Base-by-base conservation (phyloP, 2,329 filamentous ascomycete species). In the Apiospora malaysiana region DNA sequence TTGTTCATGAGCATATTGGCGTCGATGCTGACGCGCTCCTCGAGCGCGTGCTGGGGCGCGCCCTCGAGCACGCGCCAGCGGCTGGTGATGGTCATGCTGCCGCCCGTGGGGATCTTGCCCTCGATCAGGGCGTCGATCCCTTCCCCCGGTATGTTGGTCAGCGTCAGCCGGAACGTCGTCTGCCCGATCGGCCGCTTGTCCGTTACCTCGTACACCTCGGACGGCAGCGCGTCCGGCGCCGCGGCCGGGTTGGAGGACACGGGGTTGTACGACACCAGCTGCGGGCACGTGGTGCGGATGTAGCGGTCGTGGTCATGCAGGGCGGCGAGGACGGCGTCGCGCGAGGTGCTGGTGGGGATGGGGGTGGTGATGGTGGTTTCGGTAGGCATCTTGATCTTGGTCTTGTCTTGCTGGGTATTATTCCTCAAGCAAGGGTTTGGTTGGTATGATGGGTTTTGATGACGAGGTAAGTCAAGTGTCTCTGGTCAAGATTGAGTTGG, bases 301-400 rank as follows among this genome's bases (percentile, higher is more conserved):
- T 78, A 78, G 1, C 67, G 43, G 83, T 90, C 75, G 73, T 78
- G 76, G 77, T 94, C 90, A 68, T 88, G 83, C 6, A 81, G 77
- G 25, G 72, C 71, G 37, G 72, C 69, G 32, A 78, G 70, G 59
- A 79, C 72, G 51, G 75, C 72, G 21, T 75, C 68, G 21, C 75
- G 72, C 6, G 70, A 42, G 7, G 75, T 63, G 68, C 73, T 75
- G n/a, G 73, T 73, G 12, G 79, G 78, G 12, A 80, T 73, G 18
- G 72, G 76, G 18, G 78, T 71, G 84, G 85, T 75, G 81, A 82
- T 74, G 85, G 85, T 77, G 86, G 82, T 71, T 45, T 74, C 71
- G 71, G 69, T 43, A 2, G 75, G 63, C 77, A 78, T 78, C 14
- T n/a, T 70, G 66, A 9, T 66, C 21, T 66, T 66, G 25, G 49